Base-by-base conservation (phyloP, 176 grass and related monocot genomes). In the Oryza meyeriana region DNA sequence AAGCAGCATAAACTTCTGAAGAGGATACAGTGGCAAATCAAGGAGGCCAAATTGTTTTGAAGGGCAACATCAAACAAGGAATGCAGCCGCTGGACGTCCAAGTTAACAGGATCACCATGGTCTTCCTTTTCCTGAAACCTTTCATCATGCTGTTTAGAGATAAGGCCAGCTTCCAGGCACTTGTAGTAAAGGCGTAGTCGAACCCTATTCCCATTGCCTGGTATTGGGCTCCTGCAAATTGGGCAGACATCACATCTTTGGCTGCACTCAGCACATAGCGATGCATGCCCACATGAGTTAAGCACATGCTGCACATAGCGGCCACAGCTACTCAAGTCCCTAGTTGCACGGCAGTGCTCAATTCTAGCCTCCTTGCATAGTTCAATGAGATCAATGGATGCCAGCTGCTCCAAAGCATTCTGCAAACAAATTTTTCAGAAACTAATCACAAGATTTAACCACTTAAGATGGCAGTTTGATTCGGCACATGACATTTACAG, bases 21-120 rank as follows among this genome's bases (percentile, higher is more conserved):
- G 22, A 92, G 95, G 92, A 93, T 98, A 98, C 95, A 98, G 33
- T 98, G 92, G 79, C 95, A 95, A 41, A 98, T 93, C 79, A 98
- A 91, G 65, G 95, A 95, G 35, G 84, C 79, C 6, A 98, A 73
- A 81, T 98, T 98, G 79, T 98, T 98, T 81, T 87, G 83, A 50
- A 95, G 81, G 0, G 92, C 95, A 86, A 98, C 95, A 74, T 98
- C 92, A 38, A 98, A 98, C 72, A 98, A 86, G 33, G 83, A 87
- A 89, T 98, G 92, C 68, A 98, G 71, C 42, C 90, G 82, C 59
- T 90, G 86, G 62, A 98, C 86, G 55, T 98, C 92, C 81, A 84
- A 83, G 64, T 74, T 88, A 34, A 71, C 85, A 91, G 81, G 71
- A 85, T 91, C 79, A 52, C 39, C 68, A 61, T 84, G 71, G 58